These are phyloP conservation scores for Cucurbita argyrosperma DNA, from an alignment of 306 rosid species.

Conservation along the genomic window DNA sequence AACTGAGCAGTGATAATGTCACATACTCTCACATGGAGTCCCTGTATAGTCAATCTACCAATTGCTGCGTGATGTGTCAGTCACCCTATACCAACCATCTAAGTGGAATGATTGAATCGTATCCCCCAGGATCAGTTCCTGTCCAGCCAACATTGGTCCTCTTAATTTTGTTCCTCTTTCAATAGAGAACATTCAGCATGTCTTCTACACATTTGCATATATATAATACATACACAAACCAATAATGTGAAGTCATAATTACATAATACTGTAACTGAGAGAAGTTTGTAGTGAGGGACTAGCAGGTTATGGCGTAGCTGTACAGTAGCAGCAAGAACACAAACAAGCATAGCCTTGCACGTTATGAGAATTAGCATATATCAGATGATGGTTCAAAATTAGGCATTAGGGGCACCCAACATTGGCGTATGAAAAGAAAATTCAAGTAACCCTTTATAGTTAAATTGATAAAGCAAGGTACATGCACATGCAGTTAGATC, in stretches of 20 bases:
- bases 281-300: background rate
- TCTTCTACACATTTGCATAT: slow-evolving; percentile 60
- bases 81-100: slow-evolving; percentile 88
- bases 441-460: background rate
- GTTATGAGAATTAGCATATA: no score
- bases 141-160: slow-evolving; percentile 60
- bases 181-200: slow-evolving; percentile 46
- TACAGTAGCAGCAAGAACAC: no score
- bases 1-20: slow-evolving; percentile 25
- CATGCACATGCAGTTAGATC: background rate
- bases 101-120: slow-evolving; percentile 58
- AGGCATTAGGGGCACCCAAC: no score
- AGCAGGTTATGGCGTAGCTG: no score
- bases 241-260: background rate
- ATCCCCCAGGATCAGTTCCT: slow-evolving; percentile 31
- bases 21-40: slow-evolving; percentile 35
- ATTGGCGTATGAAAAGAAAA: background rate
- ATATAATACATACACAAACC: slow-evolving; percentile 3
- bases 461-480: background rate
- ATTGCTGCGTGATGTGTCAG: slow-evolving; percentile 46
- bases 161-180: slow-evolving; percentile 55
- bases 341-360: no score
- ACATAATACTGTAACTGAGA: background rate
- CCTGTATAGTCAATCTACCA: slow-evolving; percentile 40
- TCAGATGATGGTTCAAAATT: no score